Evolutionary conservation across 2,329 filamentous ascomycete species (phyloP).

Genomic region (Colletotrichum graminicola): DNA sequence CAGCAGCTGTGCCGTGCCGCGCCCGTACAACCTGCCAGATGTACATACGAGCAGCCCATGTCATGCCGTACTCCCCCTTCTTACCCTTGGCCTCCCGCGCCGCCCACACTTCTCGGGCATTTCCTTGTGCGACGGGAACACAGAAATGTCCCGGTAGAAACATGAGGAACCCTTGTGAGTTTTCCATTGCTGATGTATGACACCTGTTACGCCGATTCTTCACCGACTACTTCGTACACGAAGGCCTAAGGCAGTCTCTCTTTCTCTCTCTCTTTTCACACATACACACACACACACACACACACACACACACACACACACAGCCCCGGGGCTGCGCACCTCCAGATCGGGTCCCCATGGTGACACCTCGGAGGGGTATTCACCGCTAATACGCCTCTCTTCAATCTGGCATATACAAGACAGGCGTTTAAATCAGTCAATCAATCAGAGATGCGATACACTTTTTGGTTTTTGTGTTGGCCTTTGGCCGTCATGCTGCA

Average conservation of each 20-base stretch:
- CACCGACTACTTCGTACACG: neutral
- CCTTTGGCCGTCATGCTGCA: neutral
- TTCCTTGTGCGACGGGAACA: conserved; percentile 1
- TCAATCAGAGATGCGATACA: too few species aligned
- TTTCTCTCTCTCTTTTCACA: too few species aligned
- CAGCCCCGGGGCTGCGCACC: neutral
- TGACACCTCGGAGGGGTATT: neutral
- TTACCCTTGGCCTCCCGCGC: neutral
- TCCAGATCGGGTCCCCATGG: neutral
- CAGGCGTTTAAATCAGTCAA: neutral
- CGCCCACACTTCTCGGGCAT: conserved; percentile 3
- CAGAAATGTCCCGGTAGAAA: neutral
- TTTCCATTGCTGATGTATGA: neutral
- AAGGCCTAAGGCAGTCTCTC: neutral
- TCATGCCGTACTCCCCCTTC: neutral
- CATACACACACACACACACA: too few species aligned
- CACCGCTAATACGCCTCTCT: neutral
- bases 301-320: neutral
- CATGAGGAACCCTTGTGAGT: neutral
- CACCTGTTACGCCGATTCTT: neutral
- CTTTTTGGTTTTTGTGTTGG: neutral
- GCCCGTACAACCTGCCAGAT: conserved; percentile 9
- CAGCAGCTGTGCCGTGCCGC: neutral
- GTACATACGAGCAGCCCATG: neutral
- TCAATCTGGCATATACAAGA: too few species aligned